phyloP scores from a whole-genome alignment of 164 flowering plant species.

The Tetrastigma voinierianum region DNA sequence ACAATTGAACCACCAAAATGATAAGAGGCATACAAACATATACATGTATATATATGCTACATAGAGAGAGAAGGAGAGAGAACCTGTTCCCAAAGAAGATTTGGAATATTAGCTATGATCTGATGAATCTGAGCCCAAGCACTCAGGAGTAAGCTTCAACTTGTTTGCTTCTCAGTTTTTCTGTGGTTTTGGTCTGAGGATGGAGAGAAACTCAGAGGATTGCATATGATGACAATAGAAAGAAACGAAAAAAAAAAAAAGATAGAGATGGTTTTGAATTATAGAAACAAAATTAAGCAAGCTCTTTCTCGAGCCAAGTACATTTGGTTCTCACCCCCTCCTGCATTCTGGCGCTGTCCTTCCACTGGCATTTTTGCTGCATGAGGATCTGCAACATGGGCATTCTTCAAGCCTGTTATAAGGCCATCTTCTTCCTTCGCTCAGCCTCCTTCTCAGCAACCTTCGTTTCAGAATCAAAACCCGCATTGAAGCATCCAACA shows the following conservation, averaged over 20 bases:
- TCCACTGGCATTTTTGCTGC: conserved; percentile 91
- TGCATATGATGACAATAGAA: neutral
- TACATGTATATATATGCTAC: neutral
- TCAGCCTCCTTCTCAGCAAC: conserved; percentile 96
- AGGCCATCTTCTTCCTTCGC: conserved; percentile 89
- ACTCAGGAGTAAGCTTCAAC: conserved; percentile 82
- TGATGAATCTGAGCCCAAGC: conserved; percentile 80
- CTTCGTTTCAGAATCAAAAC: conserved; percentile 82
- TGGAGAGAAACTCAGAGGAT: neutral
- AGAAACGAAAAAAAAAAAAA: neutral
- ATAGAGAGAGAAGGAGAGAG: conserved; percentile 1
- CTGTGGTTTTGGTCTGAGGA: conserved; percentile 48
- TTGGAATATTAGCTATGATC: conserved; percentile 76
- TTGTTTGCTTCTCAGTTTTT: conserved; percentile 93
- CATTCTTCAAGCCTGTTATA: conserved; percentile 85
- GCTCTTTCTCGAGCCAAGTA: conserved; percentile 78
- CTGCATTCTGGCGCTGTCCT: conserved; percentile 69
- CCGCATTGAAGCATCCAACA: conserved; percentile 25
- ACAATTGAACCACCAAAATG: too few relatives aligned
- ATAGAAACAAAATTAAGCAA: conserved; percentile 85
- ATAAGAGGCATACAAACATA: neutral
- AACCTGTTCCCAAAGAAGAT: conserved; percentile 92
- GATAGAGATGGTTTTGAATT: conserved; percentile 27
- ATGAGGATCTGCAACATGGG: conserved; percentile 84
- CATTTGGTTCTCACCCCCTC: conserved; percentile 80